phyloP scores from a whole-genome alignment of 169 alveolate genomes.

The Amoebophrya sp. region DNA sequence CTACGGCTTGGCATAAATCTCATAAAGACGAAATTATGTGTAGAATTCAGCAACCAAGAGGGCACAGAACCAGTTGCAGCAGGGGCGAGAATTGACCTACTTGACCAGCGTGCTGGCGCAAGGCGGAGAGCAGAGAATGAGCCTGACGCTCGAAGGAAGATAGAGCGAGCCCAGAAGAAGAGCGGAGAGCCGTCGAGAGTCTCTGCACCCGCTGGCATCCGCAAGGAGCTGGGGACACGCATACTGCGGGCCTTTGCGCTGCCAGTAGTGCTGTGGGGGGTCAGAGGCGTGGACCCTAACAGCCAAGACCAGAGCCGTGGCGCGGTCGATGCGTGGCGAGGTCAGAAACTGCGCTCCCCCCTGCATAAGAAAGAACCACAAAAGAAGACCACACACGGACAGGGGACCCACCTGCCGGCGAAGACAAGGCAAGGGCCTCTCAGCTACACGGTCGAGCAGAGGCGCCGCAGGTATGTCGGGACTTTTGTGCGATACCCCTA shows the following conservation, averaged over 20 bases:
- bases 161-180: background rate
- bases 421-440: background rate
- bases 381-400: background rate
- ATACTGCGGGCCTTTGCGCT: background rate
- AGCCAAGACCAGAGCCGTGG: background rate
- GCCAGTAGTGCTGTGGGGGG: background rate
- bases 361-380: background rate
- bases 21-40: background rate
- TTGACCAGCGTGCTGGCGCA: background rate
- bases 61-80: background rate
- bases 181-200: background rate
- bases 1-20: background rate
- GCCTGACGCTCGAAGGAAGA: background rate
- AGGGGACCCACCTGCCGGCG: background rate
- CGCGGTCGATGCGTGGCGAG: background rate
- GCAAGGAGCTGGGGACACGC: background rate
- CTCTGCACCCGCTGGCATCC: background rate
- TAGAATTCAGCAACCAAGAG: background rate
- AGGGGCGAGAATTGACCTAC: background rate
- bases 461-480: background rate
- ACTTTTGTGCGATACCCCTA: background rate
- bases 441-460: background rate
- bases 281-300: background rate
- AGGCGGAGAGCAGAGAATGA: background rate
- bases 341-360: background rate